A percentile compares a stretch with the other conserved stretches of the same genome.
phyloP scores from a whole-genome alignment of 305 asterid genomes.

The Fraxinus paxiana region DNA sequence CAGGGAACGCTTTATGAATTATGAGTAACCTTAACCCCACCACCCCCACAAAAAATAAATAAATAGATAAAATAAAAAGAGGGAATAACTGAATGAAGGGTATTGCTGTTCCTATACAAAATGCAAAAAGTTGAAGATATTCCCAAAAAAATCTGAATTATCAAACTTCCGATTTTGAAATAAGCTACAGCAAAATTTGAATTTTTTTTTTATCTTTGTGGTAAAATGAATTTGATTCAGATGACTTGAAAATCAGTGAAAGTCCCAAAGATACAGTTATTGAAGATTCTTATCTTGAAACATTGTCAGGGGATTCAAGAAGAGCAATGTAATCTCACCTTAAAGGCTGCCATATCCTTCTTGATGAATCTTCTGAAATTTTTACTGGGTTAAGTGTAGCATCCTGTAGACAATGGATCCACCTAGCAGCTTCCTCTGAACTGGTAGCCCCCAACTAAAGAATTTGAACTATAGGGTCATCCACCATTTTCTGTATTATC shows the following conservation, averaged over 20 bases:
- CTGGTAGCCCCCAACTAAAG: slow-evolving; percentile 73
- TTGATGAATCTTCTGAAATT: slow-evolving; percentile 38
- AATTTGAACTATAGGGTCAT: slow-evolving; percentile 20
- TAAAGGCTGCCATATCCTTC: slow-evolving; percentile 72
- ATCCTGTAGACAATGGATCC: slow-evolving; percentile 67
- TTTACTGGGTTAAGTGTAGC: slow-evolving; percentile 55
- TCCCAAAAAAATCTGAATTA: background rate
- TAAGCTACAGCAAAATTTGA: background rate
- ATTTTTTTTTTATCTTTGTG: background rate
- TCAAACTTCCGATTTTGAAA: background rate
- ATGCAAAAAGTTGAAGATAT: background rate
- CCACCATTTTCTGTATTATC: background rate
- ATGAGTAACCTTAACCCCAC: background rate
- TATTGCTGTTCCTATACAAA: background rate
- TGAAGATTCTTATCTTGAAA: background rate
- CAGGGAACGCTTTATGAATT: background rate
- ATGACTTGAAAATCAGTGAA: background rate
- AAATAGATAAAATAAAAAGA: background rate
- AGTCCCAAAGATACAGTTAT: background rate
- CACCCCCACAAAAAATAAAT: background rate
- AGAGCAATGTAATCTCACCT: slow-evolving; percentile 37
- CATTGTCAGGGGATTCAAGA: background rate
- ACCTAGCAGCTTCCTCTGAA: slow-evolving; percentile 82
- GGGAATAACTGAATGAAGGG: background rate
- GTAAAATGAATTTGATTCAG: background rate